Conservation (phyloP, 768 basidiomycete species). For the Boletellus sp. region DNA sequence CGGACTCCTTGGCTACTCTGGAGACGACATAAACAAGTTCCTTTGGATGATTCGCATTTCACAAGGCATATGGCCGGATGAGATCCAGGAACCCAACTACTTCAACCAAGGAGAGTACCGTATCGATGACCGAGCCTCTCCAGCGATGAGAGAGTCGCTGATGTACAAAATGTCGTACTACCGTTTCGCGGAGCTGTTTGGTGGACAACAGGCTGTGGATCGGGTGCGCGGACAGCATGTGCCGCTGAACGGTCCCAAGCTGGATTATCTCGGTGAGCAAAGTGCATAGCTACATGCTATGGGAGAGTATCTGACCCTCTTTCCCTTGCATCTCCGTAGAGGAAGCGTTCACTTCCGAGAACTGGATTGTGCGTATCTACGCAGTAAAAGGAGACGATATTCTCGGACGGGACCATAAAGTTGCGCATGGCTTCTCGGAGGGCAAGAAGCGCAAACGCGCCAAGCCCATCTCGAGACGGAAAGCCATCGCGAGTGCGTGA, state of each 20-base stretch:
- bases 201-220: constrained; percentile 68
- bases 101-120: constrained; percentile 96
- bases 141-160: constrained; percentile 89
- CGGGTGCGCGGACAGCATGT: constrained; percentile 87
- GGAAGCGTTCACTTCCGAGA: constrained; percentile 98
- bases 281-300: neutral
- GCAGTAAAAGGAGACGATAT: constrained; percentile 92
- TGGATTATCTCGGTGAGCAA: constrained; percentile 81
- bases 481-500: constrained; percentile 32
- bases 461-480: constrained; percentile 63
- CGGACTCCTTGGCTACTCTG: constrained; percentile 92
- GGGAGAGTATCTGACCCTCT: constrained; percentile 1
- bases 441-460: constrained; percentile 89
- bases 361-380: constrained; percentile 99
- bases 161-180: constrained; percentile 99
- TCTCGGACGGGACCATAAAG: constrained; percentile 86
- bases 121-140: constrained; percentile 79
- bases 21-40: constrained; percentile 99
- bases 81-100: constrained; percentile 92
- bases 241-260: constrained; percentile 69
- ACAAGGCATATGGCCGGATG: constrained; percentile 97
- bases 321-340: constrained; percentile 41
- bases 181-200: constrained; percentile 88
- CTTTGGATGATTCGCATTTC: constrained; percentile 97
- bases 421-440: constrained; percentile 75